Base-by-base conservation (phyloP, 352 stramenopile genomes). In the Phytophthora macrochlamydospora region DNA sequence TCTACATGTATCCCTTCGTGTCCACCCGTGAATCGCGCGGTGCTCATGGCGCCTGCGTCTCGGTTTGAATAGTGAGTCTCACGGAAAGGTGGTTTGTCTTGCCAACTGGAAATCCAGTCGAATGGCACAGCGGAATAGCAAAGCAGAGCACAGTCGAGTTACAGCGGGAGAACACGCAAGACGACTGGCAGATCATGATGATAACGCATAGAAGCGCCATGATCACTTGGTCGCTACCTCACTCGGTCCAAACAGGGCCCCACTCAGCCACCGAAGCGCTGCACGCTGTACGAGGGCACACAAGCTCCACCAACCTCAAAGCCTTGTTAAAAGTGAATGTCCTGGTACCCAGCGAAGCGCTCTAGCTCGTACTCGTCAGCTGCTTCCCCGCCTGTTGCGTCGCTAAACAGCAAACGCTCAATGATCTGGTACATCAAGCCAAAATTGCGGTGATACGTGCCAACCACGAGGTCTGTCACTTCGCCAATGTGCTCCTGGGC, bases 381-480 rank as follows among this genome's bases (percentile, higher is more conserved):
- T 31, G 8, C 58, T 60, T 49, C 59, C 35, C 65, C 65, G 31
- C 59, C 65, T 2, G 52, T 73, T 4, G 64, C 46, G 40, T 75
- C 69, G 9, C 51, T 54, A 44, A 77, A 61, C 31, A 85, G 56
- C 43, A 82, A 32, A 18, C 70, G 73, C 54, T 83, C 65, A 7
- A 82, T 69, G 28, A 76, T 65, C 59, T 82, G 71, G 29, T 72
- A 65, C 67, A 88, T 71, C 48, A 85, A 62, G 11, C 65, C 70
- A 5, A 85, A 65, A 11, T 81, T 79, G 2, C 66, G 72, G 12
- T 73, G 65, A 50, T 86, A 89, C 32, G 77, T 76, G 30, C 66
- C 66, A 13, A 89, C 65, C 30, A 89, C 73, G 0, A 82, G 61
- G 31, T 85, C 73, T 7, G 77, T 80, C 46, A 89, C 61, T 62